Evolutionary conservation across 2,329 filamentous ascomycete genomes (phyloP), one percentile per base, ranked within the genome.

Genomic region (Elsinoe fawcettii): DNA sequence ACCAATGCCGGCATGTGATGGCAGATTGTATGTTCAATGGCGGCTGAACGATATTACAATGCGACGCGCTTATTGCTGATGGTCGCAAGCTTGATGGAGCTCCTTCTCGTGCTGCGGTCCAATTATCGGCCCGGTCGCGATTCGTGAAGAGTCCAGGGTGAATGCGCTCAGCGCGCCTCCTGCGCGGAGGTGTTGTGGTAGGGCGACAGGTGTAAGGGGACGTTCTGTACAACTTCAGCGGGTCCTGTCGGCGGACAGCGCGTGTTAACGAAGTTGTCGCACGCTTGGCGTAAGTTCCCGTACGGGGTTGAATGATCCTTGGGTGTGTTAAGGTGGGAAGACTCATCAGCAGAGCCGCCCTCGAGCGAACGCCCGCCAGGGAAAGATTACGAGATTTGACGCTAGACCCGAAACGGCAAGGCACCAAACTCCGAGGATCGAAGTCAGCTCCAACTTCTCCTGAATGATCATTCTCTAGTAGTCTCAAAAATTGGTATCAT

Each of bases 221-320:
- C 25, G 9, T 20, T 32, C 23, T 32, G 27, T 51, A 51, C 25
- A 7, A 32, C 46, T 32, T 51, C 46, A 14, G 14, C 46, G 46
- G 34, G 49, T 27, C 14, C 32, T 34, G 25, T 16, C n/a, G 20
- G 20, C 25, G 20, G 30, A 22, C n/a, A 39, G 18, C 49, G 49
- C 49, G 34, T 23, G 32, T 34, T 2, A 18, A 39, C 20, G 20
- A 32, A 53, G 49, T 8, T 53, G 49, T 22, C 39, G 49, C 49
- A 16, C 49, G 49, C 49, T 53, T 53, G 49, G 49, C 49, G 46
- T 32, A 34, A 51, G 25, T 51, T 51, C 16, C 46, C 14, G 49
- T 30, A 53, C 39, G 49, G 49, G 49, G 49, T 37, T 39, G 49
- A 46, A 39, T 53, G 49, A 37, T 32, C 32, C 32, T 30, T 53